Conservation (phyloP, 202 grass and related monocot species). For the Brachypodium distachyon region DNA sequence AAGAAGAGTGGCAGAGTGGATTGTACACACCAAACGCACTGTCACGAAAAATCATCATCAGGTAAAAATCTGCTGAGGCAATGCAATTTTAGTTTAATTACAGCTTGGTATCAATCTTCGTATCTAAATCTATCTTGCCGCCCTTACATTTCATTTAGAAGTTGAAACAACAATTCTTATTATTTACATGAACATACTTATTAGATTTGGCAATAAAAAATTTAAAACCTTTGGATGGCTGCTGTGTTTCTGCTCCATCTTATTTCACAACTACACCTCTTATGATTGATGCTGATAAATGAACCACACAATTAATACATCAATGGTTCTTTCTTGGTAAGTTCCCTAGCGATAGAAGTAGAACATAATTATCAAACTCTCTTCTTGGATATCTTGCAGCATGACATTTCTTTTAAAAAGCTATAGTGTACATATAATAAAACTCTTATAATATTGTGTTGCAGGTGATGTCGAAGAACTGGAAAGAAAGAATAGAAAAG, state of each 20-base stretch:
- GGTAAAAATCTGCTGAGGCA: conserved; percentile 24
- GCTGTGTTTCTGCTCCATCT: not conserved
- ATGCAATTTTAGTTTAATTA: not conserved
- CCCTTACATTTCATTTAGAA: not conserved
- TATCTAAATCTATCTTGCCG: not conserved
- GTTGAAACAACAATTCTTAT: not conserved
- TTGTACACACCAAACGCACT: conserved; percentile 10
- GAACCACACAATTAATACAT: not conserved
- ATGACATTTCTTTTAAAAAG: not conserved
- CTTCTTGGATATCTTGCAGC: not conserved
- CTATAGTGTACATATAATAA: not conserved
- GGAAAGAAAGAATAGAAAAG: conserved; percentile 30
- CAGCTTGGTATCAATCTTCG: not conserved
- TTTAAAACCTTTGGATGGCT: not conserved
- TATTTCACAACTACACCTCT: not conserved
- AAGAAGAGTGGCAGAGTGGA: conserved; percentile 40
- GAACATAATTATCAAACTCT: not conserved
- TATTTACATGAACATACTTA: not conserved
- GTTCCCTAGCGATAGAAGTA: not conserved
- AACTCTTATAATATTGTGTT: not conserved
- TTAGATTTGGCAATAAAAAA: not conserved
- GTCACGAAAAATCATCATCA: conserved; percentile 7
- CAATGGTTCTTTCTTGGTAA: not conserved
- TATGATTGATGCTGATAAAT: not conserved
- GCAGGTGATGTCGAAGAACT: conserved; percentile 38